Conservation (phyloP, 1,139 yeast species). For the Blastobotrys petasosporus region DNA sequence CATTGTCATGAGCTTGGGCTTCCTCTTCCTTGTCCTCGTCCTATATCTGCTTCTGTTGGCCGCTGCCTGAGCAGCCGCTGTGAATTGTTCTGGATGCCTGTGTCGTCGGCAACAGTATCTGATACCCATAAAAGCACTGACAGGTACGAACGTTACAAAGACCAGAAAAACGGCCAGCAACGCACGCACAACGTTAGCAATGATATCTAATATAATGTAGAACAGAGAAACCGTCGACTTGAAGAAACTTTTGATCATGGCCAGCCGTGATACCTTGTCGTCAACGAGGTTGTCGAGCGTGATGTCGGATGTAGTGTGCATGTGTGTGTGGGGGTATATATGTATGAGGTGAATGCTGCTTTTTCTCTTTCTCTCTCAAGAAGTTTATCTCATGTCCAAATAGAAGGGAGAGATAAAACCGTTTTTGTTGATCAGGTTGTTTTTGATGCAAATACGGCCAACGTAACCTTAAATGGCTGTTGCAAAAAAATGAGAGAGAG, state of each 20-base stretch:
- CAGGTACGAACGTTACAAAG: conserved; percentile 20
- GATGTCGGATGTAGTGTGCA: background rate
- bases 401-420: background rate
- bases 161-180: conserved; percentile 20
- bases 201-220: conserved; percentile 5
- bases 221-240: background rate
- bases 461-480: too few relatives aligned
- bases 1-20: conserved; percentile 41
- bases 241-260: conserved; percentile 5
- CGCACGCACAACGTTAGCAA: conserved; percentile 21
- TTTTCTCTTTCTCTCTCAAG: background rate
- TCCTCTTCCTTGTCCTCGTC: conserved; percentile 22
- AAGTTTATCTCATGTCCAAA: too few relatives aligned
- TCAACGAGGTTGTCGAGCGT: background rate
- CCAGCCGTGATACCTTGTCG: background rate
- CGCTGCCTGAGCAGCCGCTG: conserved; percentile 12
- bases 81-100: conserved; percentile 20
- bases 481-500: too few relatives aligned
- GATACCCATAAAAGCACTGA: conserved; percentile 33
- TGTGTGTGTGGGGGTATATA: background rate
- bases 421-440: too few relatives aligned
- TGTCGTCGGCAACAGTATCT: conserved; percentile 32
- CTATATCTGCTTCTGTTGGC: conserved; percentile 15
- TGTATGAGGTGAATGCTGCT: background rate
- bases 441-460: too few relatives aligned